Percentiles rank a stretch among this genome's conserved stretches.
phyloP scores from a whole-genome alignment of 495 filamentous ascomycete genomes.

The Usnea hakonensis region DNA sequence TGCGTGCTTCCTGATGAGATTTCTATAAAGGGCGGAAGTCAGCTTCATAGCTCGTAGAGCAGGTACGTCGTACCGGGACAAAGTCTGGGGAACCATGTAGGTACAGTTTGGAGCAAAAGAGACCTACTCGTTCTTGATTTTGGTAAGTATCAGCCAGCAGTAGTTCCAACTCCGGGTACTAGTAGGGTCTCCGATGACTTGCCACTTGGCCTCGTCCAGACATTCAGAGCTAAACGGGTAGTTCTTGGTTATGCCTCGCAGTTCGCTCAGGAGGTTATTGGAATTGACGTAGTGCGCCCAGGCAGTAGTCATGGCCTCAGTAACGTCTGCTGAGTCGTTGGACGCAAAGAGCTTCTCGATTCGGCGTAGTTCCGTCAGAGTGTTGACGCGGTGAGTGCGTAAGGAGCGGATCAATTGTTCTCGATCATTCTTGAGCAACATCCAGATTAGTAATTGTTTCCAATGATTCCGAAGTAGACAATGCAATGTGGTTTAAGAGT shows the following conservation, averaged over 20 bases:
- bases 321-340: conserved; percentile 48
- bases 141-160: conserved; percentile 65
- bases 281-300: conserved; percentile 69
- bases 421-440: conserved; percentile 37
- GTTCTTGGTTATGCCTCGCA: conserved; percentile 58
- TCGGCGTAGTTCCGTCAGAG: conserved; percentile 64
- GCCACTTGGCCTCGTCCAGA: conserved; percentile 57
- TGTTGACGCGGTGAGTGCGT: conserved; percentile 59
- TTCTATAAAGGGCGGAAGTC: background rate
- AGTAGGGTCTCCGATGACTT: conserved; percentile 56
- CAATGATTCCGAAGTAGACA: background rate
- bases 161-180: conserved; percentile 69
- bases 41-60: background rate
- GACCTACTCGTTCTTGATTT: conserved; percentile 59
- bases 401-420: conserved; percentile 46
- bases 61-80: background rate
- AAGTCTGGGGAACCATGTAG: background rate
- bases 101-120: background rate
- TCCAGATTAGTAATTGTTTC: conserved; percentile 15
- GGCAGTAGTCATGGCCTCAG: conserved; percentile 59
- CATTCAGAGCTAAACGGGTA: conserved; percentile 67
- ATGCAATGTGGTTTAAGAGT: background rate
- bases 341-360: conserved; percentile 58
- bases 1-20: conserved; percentile 53
- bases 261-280: conserved; percentile 65